Conservation (phyloP, 2,329 filamentous ascomycete genomes). For the Ophiostoma piceae region DNA sequence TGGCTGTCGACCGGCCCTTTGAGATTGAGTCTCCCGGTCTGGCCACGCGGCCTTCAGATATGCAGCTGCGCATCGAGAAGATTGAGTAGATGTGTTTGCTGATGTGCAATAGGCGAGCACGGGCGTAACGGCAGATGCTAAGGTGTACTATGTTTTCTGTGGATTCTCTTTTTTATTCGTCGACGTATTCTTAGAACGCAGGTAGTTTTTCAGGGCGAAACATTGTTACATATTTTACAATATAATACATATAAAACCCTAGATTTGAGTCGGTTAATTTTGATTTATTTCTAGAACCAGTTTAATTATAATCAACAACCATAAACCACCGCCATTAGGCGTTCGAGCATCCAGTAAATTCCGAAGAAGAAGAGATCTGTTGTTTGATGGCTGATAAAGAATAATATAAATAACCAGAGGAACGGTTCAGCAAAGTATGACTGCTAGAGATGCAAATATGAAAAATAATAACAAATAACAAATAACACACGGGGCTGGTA, state of each 20-base stretch:
- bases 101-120: background rate
- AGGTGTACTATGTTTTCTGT: no score
- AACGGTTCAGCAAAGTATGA: background rate
- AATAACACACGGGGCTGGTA: background rate
- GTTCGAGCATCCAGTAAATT: background rate
- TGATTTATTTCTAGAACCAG: no score
- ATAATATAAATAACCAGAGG: background rate
- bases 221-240: no score
- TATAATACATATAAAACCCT: no score
- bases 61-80: conserved; percentile 18
- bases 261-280: no score
- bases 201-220: no score
- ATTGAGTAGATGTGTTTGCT: background rate
- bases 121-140: background rate
- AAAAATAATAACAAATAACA: background rate
- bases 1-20: conserved; percentile 17
- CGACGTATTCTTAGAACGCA: no score
- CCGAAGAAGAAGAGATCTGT: background rate
- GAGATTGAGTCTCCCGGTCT: conserved; percentile 22
- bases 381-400: background rate
- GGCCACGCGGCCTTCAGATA: conserved; percentile 19
- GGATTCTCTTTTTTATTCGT: no score
- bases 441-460: background rate
- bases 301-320: no score
- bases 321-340: background rate